Evolutionary conservation across 2,329 filamentous ascomycete genomes (phyloP).

Genomic region (Fusarium proliferatum): DNA sequence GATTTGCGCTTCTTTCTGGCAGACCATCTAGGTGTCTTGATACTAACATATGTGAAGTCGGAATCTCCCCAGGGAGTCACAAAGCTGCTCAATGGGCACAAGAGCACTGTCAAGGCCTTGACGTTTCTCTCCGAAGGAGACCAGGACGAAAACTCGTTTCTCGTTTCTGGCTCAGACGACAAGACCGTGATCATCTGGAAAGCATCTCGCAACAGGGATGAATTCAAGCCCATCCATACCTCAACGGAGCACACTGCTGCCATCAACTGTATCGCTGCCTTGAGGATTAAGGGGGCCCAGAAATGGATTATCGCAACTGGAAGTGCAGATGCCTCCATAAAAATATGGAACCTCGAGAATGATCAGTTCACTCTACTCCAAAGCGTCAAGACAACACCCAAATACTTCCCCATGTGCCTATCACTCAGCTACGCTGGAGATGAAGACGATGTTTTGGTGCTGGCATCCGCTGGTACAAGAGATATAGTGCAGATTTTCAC

Average conservation of each 20-base stretch:
- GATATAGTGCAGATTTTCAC: constrained; percentile 85
- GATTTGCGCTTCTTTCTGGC: background rate
- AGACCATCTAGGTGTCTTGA: background rate
- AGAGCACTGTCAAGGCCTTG: constrained; percentile 82
- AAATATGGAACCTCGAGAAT: constrained; percentile 73
- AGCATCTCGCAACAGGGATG: constrained; percentile 39
- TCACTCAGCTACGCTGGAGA: constrained; percentile 72
- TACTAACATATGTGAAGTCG: constrained; percentile 47
- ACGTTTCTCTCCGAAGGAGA: constrained; percentile 73
- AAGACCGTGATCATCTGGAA: constrained; percentile 80
- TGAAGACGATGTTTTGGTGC: constrained; percentile 65
- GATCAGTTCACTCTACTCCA: constrained; percentile 68
- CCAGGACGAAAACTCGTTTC: constrained; percentile 60
- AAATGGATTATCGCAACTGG: constrained; percentile 77
- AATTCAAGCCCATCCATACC: constrained; percentile 62
- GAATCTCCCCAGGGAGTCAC: constrained; percentile 67
- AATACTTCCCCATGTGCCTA: constrained; percentile 83
- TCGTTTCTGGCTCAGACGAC: constrained; percentile 87
- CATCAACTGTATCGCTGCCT: constrained; percentile 74
- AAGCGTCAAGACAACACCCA: constrained; percentile 77
- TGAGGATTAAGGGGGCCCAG: constrained; percentile 47
- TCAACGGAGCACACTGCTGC: constrained; percentile 74
- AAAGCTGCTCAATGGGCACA: constrained; percentile 78
- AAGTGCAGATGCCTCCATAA: constrained; percentile 79
- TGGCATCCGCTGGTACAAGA: constrained; percentile 89